These are phyloP conservation scores for Ceratocystis albifundus DNA, from an alignment of 2,329 filamentous ascomycete genomes.

Conservation along the genomic window DNA sequence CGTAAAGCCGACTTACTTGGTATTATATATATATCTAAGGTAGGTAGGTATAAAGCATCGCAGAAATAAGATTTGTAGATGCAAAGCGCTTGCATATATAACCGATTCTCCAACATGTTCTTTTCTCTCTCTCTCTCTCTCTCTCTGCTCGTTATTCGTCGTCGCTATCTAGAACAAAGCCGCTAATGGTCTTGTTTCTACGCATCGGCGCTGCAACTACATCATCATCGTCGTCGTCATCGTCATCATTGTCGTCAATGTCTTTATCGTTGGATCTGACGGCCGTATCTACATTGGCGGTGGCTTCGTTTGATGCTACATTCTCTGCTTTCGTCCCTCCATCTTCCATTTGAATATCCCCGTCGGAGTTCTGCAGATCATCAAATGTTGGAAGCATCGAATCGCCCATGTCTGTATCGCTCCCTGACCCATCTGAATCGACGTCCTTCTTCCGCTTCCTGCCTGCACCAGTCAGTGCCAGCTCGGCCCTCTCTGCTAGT, in stretches of 20 bases:
- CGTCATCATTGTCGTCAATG: conserved; percentile 1
- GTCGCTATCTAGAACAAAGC: conserved; percentile 20
- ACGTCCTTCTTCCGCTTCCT: conserved; percentile 19
- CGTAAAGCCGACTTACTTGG: no score
- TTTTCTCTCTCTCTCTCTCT: not conserved
- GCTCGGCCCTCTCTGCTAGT: not conserved
- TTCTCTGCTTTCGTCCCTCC: not conserved
- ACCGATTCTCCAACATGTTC: not conserved
- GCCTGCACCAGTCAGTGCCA: not conserved
- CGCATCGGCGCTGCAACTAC: not conserved
- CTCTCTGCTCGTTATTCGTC: conserved; percentile 1
- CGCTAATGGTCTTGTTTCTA: conserved; percentile 16
- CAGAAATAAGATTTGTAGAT: not conserved
- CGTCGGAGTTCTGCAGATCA: not conserved
- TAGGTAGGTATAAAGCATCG: not conserved
- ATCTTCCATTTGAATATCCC: conserved; percentile 12
- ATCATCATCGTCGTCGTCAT: conserved; percentile 17
- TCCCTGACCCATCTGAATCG: conserved; percentile 13
- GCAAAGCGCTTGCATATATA: conserved; percentile 4
- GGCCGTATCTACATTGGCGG: no score
- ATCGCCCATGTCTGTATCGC: conserved; percentile 19
- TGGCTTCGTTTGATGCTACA: not conserved
- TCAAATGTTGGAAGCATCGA: conserved; percentile 17
- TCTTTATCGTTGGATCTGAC: no score
- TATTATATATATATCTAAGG: no score